These are phyloP conservation scores for Umbelopsis sp. DNA, from an alignment of 192 early-diverging fungal genomes.

Conservation along the genomic window DNA sequence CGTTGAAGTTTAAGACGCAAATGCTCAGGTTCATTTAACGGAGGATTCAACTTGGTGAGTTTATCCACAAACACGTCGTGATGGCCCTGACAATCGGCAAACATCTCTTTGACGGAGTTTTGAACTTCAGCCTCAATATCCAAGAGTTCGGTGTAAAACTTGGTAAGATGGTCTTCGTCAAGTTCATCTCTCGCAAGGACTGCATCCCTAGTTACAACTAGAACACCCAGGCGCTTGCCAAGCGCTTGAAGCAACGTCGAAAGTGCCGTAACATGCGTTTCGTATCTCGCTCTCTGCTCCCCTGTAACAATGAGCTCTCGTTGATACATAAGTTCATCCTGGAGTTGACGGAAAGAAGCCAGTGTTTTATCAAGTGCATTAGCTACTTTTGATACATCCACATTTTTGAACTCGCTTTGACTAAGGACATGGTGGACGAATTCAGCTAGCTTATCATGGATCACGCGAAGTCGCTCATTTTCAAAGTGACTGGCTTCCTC, in stretches of 20 bases:
- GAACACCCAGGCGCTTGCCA: background rate
- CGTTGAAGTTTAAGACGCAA: background rate
- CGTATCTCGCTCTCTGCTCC: background rate
- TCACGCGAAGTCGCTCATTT: background rate
- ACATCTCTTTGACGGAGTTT: background rate
- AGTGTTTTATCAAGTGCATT: background rate
- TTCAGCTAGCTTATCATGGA: background rate
- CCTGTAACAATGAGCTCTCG: background rate
- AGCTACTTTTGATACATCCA: background rate
- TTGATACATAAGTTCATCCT: background rate
- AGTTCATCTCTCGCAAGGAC: background rate
- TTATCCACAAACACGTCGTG: background rate
- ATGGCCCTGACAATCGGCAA: background rate
- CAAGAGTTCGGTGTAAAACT: background rate
- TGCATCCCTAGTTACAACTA: background rate
- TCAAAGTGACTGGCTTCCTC: background rate
- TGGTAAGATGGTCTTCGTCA: background rate
- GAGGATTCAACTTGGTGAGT: background rate
- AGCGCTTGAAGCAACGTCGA: background rate
- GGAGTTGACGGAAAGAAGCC: background rate
- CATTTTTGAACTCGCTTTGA: background rate
- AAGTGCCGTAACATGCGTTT: background rate
- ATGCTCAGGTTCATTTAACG: constrained; percentile 6
- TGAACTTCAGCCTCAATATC: background rate
- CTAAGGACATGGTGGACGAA: background rate